Evolutionary conservation across 2,329 filamentous ascomycete species (phyloP).

Genomic region (Pseudovirgaria hyperparasitica): DNA sequence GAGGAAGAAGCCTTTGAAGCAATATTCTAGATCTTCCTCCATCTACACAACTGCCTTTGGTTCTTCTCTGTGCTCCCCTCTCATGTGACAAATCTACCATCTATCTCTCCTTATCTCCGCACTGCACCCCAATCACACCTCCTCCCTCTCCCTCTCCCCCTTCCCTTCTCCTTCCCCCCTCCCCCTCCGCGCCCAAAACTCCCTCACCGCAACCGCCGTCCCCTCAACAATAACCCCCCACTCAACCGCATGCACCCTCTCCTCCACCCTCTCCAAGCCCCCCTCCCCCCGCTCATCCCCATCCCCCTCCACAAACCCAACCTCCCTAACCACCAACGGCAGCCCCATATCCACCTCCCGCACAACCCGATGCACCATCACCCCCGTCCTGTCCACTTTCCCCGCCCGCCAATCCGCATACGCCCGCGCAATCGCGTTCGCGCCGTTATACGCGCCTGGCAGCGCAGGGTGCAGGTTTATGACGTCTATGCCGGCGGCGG

Average conservation of each 20-base stretch:
- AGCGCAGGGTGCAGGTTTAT: constrained; percentile 76
- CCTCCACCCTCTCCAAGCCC: constrained; percentile 51
- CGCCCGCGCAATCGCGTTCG: constrained; percentile 64
- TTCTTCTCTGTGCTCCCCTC: constrained; percentile 5
- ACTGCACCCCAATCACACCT: constrained; percentile 10
- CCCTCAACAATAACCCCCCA: constrained; percentile 60
- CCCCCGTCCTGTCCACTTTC: constrained; percentile 55
- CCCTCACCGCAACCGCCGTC: background rate
- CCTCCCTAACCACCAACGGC: constrained; percentile 57
- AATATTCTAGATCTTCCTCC: constrained; percentile 11
- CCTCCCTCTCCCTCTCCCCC: constrained; percentile 4
- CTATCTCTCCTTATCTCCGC: constrained; percentile 12
- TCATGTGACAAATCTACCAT: background rate
- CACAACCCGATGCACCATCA: constrained; percentile 80
- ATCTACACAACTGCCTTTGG: constrained; percentile 7
- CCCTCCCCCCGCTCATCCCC: constrained; percentile 50
- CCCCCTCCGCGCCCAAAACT: background rate
- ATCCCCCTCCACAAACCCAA: constrained; percentile 47
- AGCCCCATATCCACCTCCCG: constrained; percentile 66
- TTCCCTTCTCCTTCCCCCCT: constrained; percentile 2
- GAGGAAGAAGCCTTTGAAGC: background rate
- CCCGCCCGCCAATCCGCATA: constrained; percentile 60
- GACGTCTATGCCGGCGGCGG: constrained; percentile 48
- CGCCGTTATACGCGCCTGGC: constrained; percentile 64
- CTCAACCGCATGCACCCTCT: constrained; percentile 63